Base-by-base conservation (phyloP, 768 basidiomycete species). In the Xanthoconium purpureum region DNA sequence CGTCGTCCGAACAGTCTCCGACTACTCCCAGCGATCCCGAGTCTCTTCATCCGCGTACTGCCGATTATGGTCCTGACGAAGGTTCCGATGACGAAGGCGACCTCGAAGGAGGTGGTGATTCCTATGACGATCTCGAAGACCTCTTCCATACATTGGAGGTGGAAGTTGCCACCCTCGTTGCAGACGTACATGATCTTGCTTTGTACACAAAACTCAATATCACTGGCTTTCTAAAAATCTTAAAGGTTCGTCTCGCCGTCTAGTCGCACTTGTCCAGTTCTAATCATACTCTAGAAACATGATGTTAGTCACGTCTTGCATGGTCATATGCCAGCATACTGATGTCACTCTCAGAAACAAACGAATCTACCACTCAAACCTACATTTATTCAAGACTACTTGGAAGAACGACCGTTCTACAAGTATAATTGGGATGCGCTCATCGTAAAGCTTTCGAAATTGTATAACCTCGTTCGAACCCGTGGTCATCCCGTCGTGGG, bases 141-240 rank as follows among this genome's bases (percentile, higher is more conserved):
- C 80, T 86, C 20, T 99, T 97, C 71, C 85, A 88, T 58, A 80
- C 79, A 15, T 76, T 98, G 18, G 94, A 98, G 73, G 95, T 97
- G 67, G 93, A 95, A 67, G 91, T 98, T 18, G 96, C 95, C 1
- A 89, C 84, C 40, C 83, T 99, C 43, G 96, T 99, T 17, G 96
- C 96, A 1, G 89, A 91, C 61, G 90, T 92, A 12, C 91, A 94
- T 63, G 91, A 94, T 71, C 80, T 95, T 39, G 94, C 94, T 1
- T 77, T 98, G 32, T 90, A 95, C 70, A 95, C 96, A 4, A 98
- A 98, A 70, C 83, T 98, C 52, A 98, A 98, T 71, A 94, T 98
- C 66, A 98, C 97, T 1, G 97, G 97, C 11, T 99, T 99, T 71
- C 89, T 98, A 80, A 99, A 99, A 76, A 98, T 98, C 58, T 78